Conservation (phyloP, 768 basidiomycete genomes). For the Rossbeevera mucosa region DNA sequence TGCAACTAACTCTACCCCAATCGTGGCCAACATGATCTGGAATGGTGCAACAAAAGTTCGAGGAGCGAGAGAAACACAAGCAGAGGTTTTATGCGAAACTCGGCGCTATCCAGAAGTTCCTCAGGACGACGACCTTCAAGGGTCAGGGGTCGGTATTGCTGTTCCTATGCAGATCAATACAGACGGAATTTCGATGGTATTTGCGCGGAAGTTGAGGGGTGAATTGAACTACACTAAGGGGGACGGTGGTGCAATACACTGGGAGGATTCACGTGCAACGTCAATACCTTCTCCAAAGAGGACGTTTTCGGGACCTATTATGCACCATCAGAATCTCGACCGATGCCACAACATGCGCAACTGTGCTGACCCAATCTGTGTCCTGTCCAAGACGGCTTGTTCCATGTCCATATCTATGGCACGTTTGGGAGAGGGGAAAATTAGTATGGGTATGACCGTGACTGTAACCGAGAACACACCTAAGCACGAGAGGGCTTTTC, state of each 20-base stretch:
- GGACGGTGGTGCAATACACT: background rate
- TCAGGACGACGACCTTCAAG: background rate
- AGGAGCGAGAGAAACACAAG: background rate
- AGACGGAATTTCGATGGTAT: background rate
- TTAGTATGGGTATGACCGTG: background rate
- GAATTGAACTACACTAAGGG: background rate
- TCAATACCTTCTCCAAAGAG: conserved; percentile 2
- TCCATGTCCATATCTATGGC: background rate
- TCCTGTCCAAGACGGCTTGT: background rate
- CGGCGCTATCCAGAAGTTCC: too few species aligned
- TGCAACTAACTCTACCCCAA: background rate
- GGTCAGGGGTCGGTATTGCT: background rate
- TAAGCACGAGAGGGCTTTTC: background rate
- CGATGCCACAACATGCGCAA: background rate
- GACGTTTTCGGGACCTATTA: conserved; percentile 14
- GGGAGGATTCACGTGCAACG: background rate
- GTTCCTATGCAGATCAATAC: background rate
- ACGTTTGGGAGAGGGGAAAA: background rate
- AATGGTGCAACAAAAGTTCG: background rate
- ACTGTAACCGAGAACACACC: background rate
- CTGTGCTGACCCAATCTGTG: background rate
- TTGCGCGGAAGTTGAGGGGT: background rate
- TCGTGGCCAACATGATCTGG: background rate
- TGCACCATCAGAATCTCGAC: conserved; percentile 3
- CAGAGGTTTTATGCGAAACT: background rate